Evolutionary conservation across 2,329 filamentous ascomycete genomes (phyloP).

Genomic region (Trichoderma aggressivum): DNA sequence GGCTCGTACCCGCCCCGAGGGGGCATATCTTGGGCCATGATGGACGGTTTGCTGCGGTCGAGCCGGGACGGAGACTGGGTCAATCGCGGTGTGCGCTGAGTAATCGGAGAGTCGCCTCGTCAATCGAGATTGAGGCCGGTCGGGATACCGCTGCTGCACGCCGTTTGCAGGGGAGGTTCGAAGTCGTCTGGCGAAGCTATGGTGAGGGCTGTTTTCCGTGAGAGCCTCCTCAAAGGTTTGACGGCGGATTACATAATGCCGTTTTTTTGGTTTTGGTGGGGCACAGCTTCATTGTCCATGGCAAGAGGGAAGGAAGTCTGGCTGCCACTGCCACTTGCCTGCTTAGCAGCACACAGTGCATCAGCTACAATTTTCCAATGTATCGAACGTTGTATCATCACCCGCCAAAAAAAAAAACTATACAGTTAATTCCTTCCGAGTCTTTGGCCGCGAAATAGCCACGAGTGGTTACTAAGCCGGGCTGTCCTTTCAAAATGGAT

Average conservation of each 20-base stretch:
- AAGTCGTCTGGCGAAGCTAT: slow-evolving; percentile 7
- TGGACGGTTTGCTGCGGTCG: slow-evolving; percentile 37
- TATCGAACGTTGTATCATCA: too few species aligned
- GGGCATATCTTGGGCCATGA: slow-evolving; percentile 97
- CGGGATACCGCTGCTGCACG: slow-evolving; percentile 6
- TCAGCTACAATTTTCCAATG: too few species aligned
- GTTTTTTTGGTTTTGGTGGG: slow-evolving; percentile 8
- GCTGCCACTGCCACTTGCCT: neutral
- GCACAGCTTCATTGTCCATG: neutral
- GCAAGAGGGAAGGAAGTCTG: neutral
- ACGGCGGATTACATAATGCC: slow-evolving; percentile 15
- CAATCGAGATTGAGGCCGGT: neutral
- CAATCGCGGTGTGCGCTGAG: slow-evolving; percentile 13
- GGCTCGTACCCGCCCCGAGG: slow-evolving; percentile 90
- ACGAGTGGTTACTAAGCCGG: too few species aligned
- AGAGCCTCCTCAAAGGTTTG: slow-evolving; percentile 15
- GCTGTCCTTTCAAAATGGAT: too few species aligned
- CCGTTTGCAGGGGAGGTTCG: slow-evolving; percentile 4
- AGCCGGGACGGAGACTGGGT: neutral
- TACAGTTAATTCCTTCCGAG: too few species aligned
- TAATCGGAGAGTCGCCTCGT: neutral
- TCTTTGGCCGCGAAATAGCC: too few species aligned
- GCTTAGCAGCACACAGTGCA: neutral
- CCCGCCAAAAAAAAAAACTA: too few species aligned
- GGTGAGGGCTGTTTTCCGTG: slow-evolving; percentile 14